These are phyloP conservation scores for Silene vulgaris DNA, from an alignment of 179 eudicot genomes.

Conservation along the genomic window DNA sequence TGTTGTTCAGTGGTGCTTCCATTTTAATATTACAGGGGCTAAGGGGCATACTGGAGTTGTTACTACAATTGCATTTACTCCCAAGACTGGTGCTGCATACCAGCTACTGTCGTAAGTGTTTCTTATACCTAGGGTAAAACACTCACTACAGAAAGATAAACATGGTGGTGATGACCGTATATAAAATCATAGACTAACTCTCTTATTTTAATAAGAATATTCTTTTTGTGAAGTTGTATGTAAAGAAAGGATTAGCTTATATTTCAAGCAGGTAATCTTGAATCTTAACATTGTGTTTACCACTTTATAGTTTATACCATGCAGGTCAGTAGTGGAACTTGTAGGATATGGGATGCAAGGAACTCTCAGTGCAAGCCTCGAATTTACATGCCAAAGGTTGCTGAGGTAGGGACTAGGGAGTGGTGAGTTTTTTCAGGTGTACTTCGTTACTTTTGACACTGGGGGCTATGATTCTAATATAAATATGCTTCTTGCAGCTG, in stretches of 20 bases:
- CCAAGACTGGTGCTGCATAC: constrained; percentile 54
- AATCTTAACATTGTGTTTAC: background rate
- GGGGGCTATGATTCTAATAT: background rate
- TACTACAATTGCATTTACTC: constrained; percentile 89
- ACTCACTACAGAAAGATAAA: no score
- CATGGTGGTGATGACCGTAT: no score
- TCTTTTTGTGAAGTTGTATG: background rate
- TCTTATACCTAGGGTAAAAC: background rate
- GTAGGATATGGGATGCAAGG: constrained; percentile 95
- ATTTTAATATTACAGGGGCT: constrained; percentile 80
- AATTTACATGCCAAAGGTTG: constrained; percentile 67
- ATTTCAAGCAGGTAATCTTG: background rate
- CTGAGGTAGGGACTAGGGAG: constrained; percentile 35
- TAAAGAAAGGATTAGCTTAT: background rate
- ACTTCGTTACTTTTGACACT: background rate
- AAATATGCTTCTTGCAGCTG: constrained; percentile 23
- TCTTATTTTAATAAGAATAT: no score
- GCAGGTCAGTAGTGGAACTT: constrained; percentile 88
- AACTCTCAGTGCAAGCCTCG: constrained; percentile 68
- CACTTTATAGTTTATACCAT: constrained; percentile 10
- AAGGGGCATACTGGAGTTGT: constrained; percentile 88
- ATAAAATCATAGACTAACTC: no score
- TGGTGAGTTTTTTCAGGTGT: constrained; percentile 43
- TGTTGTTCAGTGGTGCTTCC: constrained; percentile 72
- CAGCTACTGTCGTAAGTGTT: constrained; percentile 81